Percentiles rank a stretch among this genome's conserved stretches.
Conservation (phyloP, 73 alveolate genomes). For the Tetrahymena malaccensis region DNA sequence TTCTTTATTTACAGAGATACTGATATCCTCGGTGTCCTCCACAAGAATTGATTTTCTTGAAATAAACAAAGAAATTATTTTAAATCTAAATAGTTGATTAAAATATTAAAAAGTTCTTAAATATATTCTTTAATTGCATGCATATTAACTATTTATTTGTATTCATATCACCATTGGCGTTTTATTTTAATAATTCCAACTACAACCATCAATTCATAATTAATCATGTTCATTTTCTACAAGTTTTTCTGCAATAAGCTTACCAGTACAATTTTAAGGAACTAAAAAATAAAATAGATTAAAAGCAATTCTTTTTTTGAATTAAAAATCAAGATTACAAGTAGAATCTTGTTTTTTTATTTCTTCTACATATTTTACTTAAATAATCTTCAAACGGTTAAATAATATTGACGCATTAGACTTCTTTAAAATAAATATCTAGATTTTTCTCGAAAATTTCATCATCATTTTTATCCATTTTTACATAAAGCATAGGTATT, state of each 20-base stretch:
- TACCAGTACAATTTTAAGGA: too few species aligned
- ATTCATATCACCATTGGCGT: not conserved
- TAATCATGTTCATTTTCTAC: too few species aligned
- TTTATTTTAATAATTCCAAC: not conserved
- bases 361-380: not conserved
- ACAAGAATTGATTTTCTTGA: not conserved
- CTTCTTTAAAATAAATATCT: not conserved
- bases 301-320: too few species aligned
- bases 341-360: not conserved
- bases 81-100: not conserved
- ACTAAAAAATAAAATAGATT: too few species aligned
- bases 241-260: too few species aligned
- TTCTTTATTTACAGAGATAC: constrained; percentile 72
- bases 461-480: not conserved
- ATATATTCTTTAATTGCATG: not conserved
- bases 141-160: not conserved
- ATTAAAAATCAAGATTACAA: too few species aligned
- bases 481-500: not conserved
- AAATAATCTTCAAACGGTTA: not conserved
- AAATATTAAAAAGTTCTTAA: not conserved
- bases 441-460: not conserved
- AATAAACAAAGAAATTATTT: not conserved
- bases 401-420: not conserved
- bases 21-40: constrained; percentile 65
- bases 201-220: not conserved